Percentiles rank a stretch among this genome's conserved stretches.
phyloP scores from a whole-genome alignment of 2,329 filamentous ascomycete genomes.

The Pseudomassariella vexata region DNA sequence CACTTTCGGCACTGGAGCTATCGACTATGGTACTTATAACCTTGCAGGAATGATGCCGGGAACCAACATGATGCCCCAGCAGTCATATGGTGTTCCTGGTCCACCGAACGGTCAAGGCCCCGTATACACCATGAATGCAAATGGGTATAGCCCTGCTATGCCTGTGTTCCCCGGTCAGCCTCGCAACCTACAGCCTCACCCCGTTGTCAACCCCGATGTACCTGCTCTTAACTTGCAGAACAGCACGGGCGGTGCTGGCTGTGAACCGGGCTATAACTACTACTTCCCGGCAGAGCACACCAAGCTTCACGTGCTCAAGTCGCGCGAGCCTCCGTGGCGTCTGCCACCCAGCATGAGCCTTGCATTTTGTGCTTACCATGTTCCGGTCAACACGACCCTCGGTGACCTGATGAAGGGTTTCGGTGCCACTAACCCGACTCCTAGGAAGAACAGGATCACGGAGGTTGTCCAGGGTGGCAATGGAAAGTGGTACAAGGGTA shows the following conservation, averaged over 20 bases:
- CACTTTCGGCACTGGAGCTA: conserved; percentile 10
- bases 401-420: conserved; percentile 53
- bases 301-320: conserved; percentile 53
- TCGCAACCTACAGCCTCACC: conserved; percentile 35
- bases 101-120: conserved; percentile 13
- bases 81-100: conserved; percentile 4
- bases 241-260: conserved; percentile 50
- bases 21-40: conserved; percentile 2
- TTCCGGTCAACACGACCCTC: conserved; percentile 47
- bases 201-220: conserved; percentile 36
- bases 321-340: conserved; percentile 47
- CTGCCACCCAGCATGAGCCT: conserved; percentile 34
- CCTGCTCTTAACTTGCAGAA: conserved; percentile 51
- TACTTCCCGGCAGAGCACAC: conserved; percentile 54
- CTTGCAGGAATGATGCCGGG: background rate
- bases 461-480: conserved; percentile 50
- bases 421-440: conserved; percentile 44
- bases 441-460: conserved; percentile 50
- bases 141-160: conserved; percentile 13
- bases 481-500: conserved; percentile 54
- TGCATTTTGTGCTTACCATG: conserved; percentile 42
- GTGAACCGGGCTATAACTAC: conserved; percentile 59
- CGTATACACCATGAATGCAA: conserved; percentile 11
- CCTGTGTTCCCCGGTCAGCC: conserved; percentile 19
- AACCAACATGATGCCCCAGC: background rate